These are phyloP conservation scores for Plectosphaerella cucumerina DNA, from an alignment of 2,329 filamentous ascomycete genomes.

Conservation along the genomic window DNA sequence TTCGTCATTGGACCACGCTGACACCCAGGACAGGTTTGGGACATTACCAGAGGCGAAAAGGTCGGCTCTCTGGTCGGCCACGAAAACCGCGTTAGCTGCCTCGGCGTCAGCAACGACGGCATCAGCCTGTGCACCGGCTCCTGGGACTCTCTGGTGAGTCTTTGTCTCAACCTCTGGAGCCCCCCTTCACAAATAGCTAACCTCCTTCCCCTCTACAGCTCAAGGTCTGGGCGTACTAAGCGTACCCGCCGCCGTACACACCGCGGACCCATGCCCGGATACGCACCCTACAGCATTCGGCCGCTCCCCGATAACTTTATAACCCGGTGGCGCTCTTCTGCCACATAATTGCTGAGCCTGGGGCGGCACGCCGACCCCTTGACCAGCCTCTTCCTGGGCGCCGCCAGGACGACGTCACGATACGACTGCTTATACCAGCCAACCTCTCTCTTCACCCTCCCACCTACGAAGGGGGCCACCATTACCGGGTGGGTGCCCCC, in stretches of 20 bases:
- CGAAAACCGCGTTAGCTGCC: conserved; percentile 97
- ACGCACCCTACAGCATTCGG: background rate
- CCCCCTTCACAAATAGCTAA: conserved; percentile 47
- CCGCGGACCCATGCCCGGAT: background rate
- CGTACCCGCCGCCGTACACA: background rate
- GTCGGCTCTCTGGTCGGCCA: conserved; percentile 95
- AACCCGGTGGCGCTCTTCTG: conserved; percentile 10
- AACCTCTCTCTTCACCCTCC: conserved; percentile 10
- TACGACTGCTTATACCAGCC: conserved; percentile 12
- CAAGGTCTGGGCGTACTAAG: conserved; percentile 82
- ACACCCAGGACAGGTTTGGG: conserved; percentile 71
- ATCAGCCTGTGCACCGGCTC: conserved; percentile 99
- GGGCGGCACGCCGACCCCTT: background rate
- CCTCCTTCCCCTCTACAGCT: conserved; percentile 46
- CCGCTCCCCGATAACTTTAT: background rate
- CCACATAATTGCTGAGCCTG: conserved; percentile 14
- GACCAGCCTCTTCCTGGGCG: background rate
- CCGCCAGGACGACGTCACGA: conserved; percentile 15
- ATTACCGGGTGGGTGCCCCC: too few species aligned
- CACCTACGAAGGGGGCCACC: conserved; percentile 1
- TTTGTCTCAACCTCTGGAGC: background rate
- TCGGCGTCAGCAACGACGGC: conserved; percentile 97
- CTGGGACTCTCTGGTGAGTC: conserved; percentile 94
- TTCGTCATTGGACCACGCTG: conserved; percentile 7
- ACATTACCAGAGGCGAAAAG: conserved; percentile 92